Conservation (phyloP, 805 yeast genomes). For the Ogataea ramenticola region DNA sequence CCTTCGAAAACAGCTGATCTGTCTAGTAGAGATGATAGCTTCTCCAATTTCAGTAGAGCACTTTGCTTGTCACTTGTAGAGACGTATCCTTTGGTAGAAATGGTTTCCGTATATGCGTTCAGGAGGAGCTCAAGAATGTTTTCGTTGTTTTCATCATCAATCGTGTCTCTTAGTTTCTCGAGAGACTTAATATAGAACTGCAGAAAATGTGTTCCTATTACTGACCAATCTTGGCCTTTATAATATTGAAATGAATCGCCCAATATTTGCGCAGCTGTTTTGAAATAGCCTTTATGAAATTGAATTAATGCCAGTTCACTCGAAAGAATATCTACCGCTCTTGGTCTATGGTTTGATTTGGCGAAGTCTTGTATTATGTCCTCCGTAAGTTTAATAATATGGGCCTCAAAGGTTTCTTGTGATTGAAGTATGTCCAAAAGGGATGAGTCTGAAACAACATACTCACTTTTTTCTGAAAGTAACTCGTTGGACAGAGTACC, state of each 20-base stretch:
- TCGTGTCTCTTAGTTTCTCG: not conserved
- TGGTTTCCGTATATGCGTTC: conserved; percentile 32
- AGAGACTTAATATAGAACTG: conserved; percentile 66
- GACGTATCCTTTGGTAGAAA: conserved; percentile 18
- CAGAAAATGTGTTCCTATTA: conserved; percentile 58
- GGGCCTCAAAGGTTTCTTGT: conserved; percentile 28
- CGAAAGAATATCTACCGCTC: conserved; percentile 67
- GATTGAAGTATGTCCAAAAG: conserved; percentile 21
- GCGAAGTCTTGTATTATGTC: conserved; percentile 47
- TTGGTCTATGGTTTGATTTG: conserved; percentile 40
- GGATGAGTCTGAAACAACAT: conserved; percentile 9
- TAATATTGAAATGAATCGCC: conserved; percentile 66
- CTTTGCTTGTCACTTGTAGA: not conserved
- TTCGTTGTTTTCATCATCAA: not conserved
- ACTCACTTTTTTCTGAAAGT: not conserved
- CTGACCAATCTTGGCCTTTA: conserved; percentile 65
- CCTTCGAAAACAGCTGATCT: not conserved
- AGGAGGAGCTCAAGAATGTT: conserved; percentile 22
- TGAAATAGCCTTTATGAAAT: conserved; percentile 48
- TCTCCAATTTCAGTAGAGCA: conserved; percentile 15
- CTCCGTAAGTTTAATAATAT: conserved; percentile 49
- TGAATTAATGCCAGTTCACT: conserved; percentile 69
- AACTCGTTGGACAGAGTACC: conserved; percentile 18
- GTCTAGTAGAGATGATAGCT: not conserved
- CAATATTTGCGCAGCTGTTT: conserved; percentile 55